Percentiles rank a stretch among this genome's conserved stretches.
Evolutionary conservation across 371 early-diverging fungal genomes (phyloP).

Genomic region (Syncephalis plumigaleata): DNA sequence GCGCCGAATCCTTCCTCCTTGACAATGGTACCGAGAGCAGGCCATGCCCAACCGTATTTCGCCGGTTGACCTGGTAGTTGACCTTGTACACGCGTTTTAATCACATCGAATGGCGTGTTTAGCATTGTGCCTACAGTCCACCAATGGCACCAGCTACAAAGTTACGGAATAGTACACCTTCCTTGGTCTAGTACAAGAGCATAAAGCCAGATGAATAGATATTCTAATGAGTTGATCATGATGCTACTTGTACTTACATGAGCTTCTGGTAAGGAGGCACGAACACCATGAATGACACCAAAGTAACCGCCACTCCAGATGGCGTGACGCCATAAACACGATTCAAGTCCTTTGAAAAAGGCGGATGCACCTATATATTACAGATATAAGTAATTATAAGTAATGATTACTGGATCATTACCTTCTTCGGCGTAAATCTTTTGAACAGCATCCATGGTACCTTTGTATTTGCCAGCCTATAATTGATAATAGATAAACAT

Average conservation of each 20-base stretch:
- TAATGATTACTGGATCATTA: neutral
- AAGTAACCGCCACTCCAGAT: constrained; percentile 88
- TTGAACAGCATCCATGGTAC: constrained; percentile 48
- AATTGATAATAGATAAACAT: neutral
- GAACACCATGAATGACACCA: constrained; percentile 73
- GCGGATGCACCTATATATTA: constrained; percentile 36
- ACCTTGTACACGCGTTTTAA: constrained; percentile 91
- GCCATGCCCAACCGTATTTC: constrained; percentile 82
- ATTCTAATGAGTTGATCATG: constrained; percentile 6
- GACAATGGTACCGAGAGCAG: constrained; percentile 66
- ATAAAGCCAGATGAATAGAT: no score
- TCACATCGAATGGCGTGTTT: constrained; percentile 95
- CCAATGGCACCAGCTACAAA: constrained; percentile 90
- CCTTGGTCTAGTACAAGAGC: constrained; percentile 40
- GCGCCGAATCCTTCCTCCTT: constrained; percentile 84
- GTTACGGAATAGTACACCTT: constrained; percentile 63
- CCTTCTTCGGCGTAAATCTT: constrained; percentile 65
- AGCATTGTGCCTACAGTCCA: constrained; percentile 88
- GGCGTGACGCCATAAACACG: constrained; percentile 90
- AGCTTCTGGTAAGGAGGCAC: constrained; percentile 59
- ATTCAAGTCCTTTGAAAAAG: constrained; percentile 87
- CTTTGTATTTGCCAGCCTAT: constrained; percentile 51
- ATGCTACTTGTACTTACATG: constrained; percentile 22
- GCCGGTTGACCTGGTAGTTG: constrained; percentile 35
- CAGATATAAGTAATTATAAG: constrained; percentile 4